Base-by-base conservation (phyloP, 192 early-diverging fungal species). In the Chytriomyces sp. region DNA sequence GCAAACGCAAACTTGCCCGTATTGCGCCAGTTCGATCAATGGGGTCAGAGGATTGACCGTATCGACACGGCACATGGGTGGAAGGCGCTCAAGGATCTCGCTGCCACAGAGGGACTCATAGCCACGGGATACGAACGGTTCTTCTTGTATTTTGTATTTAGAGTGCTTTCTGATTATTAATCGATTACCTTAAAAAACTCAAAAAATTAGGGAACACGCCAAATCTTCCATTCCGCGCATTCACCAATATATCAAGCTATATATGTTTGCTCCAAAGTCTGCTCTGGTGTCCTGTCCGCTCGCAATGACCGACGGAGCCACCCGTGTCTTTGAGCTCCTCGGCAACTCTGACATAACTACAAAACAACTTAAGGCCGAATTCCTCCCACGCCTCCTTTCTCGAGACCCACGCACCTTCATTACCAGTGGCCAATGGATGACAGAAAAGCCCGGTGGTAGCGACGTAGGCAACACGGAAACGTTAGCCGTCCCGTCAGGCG, bases 371-470 rank as follows among this genome's bases (percentile, higher is more conserved):
- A 65, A 65, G 31, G n/a, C 26, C 19, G 63, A 65, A 52, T 41
- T 39, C 26, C 41, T 49, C 25, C 63, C 63, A 0, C 40, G 63
- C 17, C 40, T 65, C 10, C 28, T 65, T 25, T 49, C 74, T 0
- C 86, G 89, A 10, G 89, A 92, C 58, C 89, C 91, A 7, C 71
- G 63, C 2, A 53, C 59, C n/a, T 89, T 89, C 59, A 87, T 83
- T 77, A 91, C 88, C 34, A 82, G 79, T 59, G 89, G 89, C 8
- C 91, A 92, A 67, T 91, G 89, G 89, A 92, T 91, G 91, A 92
- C 89, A 3, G 91, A 92, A 70, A 77, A 89, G 22, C 87, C 88
- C 17, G 89, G 89, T 41, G 90, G 89, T 36, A 83, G 79, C 36
- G 90, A 91, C 70, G 83, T 91, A 38, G 82, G 82, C 72, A 69